These are phyloP conservation scores for Zasmidium citrigriseum DNA, from an alignment of 2,329 filamentous ascomycete genomes.

Conservation along the genomic window DNA sequence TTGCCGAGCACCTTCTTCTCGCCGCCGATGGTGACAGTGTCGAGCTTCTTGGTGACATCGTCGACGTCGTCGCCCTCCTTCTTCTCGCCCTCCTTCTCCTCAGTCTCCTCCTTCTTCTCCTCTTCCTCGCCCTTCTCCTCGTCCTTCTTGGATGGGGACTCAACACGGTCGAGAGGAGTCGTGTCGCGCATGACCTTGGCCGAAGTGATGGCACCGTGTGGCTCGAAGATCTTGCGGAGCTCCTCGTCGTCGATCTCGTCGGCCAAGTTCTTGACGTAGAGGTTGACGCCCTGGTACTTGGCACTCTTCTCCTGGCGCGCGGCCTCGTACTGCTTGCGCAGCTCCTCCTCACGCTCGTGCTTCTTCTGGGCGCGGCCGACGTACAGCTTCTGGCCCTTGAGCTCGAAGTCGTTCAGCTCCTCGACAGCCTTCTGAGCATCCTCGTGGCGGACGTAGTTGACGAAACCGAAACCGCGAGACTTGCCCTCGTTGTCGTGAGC, in stretches of 20 bases:
- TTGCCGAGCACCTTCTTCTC: conserved; percentile 77
- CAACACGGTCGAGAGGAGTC: conserved; percentile 51
- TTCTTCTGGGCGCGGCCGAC: conserved; percentile 99
- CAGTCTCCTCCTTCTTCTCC: conserved; percentile 54
- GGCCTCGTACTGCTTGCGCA: conserved; percentile 98
- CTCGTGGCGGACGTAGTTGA: conserved; percentile 93
- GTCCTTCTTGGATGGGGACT: conserved; percentile 41
- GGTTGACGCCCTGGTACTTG: conserved; percentile 99
- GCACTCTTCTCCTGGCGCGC: conserved; percentile 96
- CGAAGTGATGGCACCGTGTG: conserved; percentile 93
- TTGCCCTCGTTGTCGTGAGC: conserved; percentile 96
- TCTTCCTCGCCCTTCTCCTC: conserved; percentile 44
- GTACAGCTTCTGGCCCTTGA: conserved; percentile 93
- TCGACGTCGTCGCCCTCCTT: conserved; percentile 58
- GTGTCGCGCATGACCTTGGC: conserved; percentile 98
- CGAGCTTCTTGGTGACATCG: conserved; percentile 51
- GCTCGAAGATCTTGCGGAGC: conserved; percentile 87
- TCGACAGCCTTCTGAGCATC: conserved; percentile 84
- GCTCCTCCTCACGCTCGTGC: conserved; percentile 98
- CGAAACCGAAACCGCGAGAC: conserved; percentile 90
- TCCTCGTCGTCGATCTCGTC: conserved; percentile 98
- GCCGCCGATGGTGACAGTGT: conserved; percentile 56
- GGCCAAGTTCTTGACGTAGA: conserved; percentile 98
- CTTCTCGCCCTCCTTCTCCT: conserved; percentile 55
- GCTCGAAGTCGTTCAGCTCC: conserved; percentile 86